phyloP scores from a whole-genome alignment of 768 basidiomycete species.

The Dentipellis sp. region DNA sequence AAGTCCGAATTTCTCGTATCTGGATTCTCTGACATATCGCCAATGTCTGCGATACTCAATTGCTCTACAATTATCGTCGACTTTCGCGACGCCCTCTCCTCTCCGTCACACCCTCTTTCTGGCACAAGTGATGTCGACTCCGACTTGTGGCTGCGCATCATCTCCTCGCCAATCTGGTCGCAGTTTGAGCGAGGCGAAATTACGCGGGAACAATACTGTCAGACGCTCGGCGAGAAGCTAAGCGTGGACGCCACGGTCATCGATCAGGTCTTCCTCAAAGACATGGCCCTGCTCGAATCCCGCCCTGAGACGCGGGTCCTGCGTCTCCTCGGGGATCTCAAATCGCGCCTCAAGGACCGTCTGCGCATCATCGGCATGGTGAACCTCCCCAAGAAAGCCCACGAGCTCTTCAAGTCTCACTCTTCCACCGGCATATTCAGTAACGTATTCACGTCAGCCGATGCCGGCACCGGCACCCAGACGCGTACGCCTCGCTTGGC shows the following conservation, averaged over 20 bases:
- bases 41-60: conserved; percentile 5
- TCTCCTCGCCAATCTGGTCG: conserved; percentile 38
- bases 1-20: too few species aligned
- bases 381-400: conserved; percentile 48
- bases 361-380: conserved; percentile 46
- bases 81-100: conserved; percentile 47
- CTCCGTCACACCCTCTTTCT: conserved; percentile 38
- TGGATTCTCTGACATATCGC: too few species aligned
- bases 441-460: conserved; percentile 42
- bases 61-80: conserved; percentile 35
- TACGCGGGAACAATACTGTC: conserved; percentile 35
- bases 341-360: conserved; percentile 23
- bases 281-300: conserved; percentile 38
- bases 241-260: conserved; percentile 30
- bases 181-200: conserved; percentile 41
- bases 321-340: conserved; percentile 36
- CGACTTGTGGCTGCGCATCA: conserved; percentile 28
- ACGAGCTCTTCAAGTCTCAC: conserved; percentile 32
- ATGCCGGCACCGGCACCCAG: conserved; percentile 29
- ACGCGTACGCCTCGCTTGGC: conserved; percentile 50
- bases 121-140: conserved; percentile 32
- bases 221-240: conserved; percentile 29
- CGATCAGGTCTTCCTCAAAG: conserved; percentile 27
- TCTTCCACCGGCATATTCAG: conserved; percentile 38
- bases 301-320: conserved; percentile 34